phyloP scores from a whole-genome alignment of 805 yeast genomes.

The Grigorovia yakushimaensis region DNA sequence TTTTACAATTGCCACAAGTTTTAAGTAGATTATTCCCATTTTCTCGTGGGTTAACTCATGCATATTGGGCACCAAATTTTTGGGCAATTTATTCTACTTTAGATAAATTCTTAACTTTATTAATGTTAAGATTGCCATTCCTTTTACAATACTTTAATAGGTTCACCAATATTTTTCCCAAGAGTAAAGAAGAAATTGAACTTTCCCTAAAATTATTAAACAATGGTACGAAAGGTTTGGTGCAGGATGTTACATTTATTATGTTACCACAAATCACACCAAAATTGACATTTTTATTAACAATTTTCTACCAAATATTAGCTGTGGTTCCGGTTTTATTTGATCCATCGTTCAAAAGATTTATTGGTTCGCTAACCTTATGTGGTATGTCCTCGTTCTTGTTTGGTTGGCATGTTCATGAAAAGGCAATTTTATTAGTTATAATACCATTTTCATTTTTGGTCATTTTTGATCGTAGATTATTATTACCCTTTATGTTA shows the following conservation, averaged over 20 bases:
- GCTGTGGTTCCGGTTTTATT: conserved; percentile 63
- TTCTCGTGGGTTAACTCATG: conserved; percentile 90
- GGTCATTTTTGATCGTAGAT: conserved; percentile 58
- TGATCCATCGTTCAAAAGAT: conserved; percentile 67
- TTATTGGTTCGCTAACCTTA: conserved; percentile 73
- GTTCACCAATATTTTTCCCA: conserved; percentile 28
- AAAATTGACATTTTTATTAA: conserved; percentile 60
- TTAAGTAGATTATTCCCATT: conserved; percentile 77
- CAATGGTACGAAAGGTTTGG: conserved; percentile 72
- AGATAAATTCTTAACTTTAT: conserved; percentile 57
- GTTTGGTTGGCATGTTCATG: conserved; percentile 99
- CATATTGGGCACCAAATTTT: conserved; percentile 97
- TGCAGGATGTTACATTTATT: conserved; percentile 79
- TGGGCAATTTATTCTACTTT: conserved; percentile 90
- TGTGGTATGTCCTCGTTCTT: conserved; percentile 88
- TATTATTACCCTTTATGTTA: conserved; percentile 61
- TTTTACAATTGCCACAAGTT: conserved; percentile 55
- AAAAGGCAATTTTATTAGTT: conserved; percentile 85
- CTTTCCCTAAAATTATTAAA: conserved; percentile 26
- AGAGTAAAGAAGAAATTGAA: conserved; percentile 22
- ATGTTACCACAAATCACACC: conserved; percentile 79
- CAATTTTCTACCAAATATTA: conserved; percentile 75
- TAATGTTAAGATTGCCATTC: conserved; percentile 31
- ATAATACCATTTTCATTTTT: conserved; percentile 81
- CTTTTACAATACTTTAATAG: conserved; percentile 34